These are phyloP conservation scores for Leptosphaerulina australis DNA, from an alignment of 2,329 filamentous ascomycete species.

Conservation along the genomic window DNA sequence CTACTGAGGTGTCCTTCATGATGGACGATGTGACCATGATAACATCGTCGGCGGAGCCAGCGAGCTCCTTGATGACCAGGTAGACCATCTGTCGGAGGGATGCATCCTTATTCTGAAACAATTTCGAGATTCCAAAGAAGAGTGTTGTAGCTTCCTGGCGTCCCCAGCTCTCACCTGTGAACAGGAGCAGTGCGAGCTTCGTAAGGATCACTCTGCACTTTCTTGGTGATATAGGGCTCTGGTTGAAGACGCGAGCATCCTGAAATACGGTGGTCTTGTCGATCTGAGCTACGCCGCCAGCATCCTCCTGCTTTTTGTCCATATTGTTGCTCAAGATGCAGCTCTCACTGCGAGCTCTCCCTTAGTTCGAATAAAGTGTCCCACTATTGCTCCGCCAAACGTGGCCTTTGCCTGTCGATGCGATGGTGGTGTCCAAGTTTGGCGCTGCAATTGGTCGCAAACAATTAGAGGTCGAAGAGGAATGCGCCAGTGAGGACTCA, in stretches of 20 bases:
- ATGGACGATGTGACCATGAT: constrained; percentile 99
- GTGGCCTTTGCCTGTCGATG: constrained; percentile 40
- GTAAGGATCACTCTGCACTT: constrained; percentile 92
- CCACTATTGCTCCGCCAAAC: constrained; percentile 43
- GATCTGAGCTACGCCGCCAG: constrained; percentile 93
- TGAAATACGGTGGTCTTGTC: constrained; percentile 98
- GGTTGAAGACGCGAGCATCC: constrained; percentile 98
- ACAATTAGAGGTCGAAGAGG: constrained; percentile 8
- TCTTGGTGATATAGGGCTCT: constrained; percentile 92
- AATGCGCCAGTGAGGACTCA: constrained; percentile 16
- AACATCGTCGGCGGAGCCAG: constrained; percentile 93
- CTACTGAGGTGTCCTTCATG: constrained; percentile 98
- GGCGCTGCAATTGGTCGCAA: constrained; percentile 13
- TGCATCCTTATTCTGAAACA: constrained; percentile 99
- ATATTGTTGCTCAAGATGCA: constrained; percentile 32
- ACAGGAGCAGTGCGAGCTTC: constrained; percentile 94
- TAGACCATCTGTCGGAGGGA: constrained; percentile 99
- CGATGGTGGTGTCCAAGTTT: constrained; percentile 8
- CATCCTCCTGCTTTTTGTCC: constrained; percentile 98
- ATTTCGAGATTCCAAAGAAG: constrained; percentile 96
- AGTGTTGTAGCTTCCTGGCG: constrained; percentile 96
- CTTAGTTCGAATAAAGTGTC: constrained; percentile 31
- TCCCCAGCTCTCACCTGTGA: constrained; percentile 96
- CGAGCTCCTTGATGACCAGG: constrained; percentile 96
- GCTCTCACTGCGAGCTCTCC: constrained; percentile 34